Evolutionary conservation across 1,139 yeast genomes (phyloP), one percentile per base, ranked within the genome.

Genomic region (Pichia sp.): DNA sequence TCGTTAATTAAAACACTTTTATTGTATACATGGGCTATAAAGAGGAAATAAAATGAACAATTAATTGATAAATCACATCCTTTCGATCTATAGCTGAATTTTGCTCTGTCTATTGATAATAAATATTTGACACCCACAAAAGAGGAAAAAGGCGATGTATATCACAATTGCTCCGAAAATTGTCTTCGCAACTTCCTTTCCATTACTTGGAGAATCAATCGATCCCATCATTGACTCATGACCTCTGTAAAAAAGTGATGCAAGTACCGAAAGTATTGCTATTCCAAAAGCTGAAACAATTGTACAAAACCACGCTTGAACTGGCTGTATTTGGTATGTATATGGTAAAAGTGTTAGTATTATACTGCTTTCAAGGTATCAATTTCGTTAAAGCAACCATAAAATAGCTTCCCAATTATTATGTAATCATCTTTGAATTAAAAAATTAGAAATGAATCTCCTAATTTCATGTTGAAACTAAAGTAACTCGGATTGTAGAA

Each of bases 151-250:
- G 34, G 69, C 72, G 44, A 79, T 64, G 61, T 91, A 91, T 11
- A 91, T 91, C 47, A 83, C 62, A 6, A 89, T 96, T 20, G 97
- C 96, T 36, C 89, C 81, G 62, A 83, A 84, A 17, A 91, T 79
- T 3, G 97, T 91, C 49, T 76, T 74, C 28, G 97, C 96, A 35
- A 89, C 97, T 17, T 77, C 95, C 49, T 77, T 77, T 11, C 97
- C 97, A 59, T 91, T 91, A 52, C 76, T 84, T 20, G 98, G 97
- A 58, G 89, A 96, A 52, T 72, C 79, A 49, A 79, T 78, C 32
- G 95, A 84, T 7, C 98, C 98, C 68, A 88, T 81, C 82, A 91
- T 81, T 18, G 94, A 73, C 64, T 91, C 97, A 60, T 86, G 94
- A 53, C 80, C 85, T 37, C 69, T 69, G 53, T 81, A 70, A 69